These are phyloP conservation scores for Psilocybe sp. DNA, from an alignment of 768 basidiomycete genomes.

Conservation along the genomic window DNA sequence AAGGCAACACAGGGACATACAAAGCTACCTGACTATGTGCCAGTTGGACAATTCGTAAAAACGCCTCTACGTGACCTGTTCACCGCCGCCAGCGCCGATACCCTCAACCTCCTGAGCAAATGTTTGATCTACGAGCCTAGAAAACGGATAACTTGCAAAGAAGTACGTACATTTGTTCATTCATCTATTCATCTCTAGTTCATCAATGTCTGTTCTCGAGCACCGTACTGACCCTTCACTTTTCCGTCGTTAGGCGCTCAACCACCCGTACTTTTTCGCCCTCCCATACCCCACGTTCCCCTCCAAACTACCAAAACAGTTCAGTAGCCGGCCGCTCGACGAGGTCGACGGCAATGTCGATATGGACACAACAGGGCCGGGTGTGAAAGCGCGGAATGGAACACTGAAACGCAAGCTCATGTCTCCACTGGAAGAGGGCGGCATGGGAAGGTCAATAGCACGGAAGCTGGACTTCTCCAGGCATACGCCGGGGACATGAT, in stretches of 20 bases:
- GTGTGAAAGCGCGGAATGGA: slow-evolving; percentile 52
- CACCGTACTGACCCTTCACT: neutral
- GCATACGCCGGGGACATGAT: slow-evolving; percentile 34
- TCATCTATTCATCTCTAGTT: neutral
- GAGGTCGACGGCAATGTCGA: slow-evolving; percentile 78
- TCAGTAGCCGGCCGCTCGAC: slow-evolving; percentile 57
- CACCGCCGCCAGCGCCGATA: slow-evolving; percentile 84
- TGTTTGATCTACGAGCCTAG: slow-evolving; percentile 86
- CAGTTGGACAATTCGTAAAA: slow-evolving; percentile 84
- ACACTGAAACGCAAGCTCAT: slow-evolving; percentile 70
- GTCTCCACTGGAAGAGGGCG: slow-evolving; percentile 47
- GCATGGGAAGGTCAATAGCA: slow-evolving; percentile 56
- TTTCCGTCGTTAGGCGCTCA: slow-evolving; percentile 57
- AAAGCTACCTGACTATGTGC: slow-evolving; percentile 85
- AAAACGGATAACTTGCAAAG: slow-evolving; percentile 73
- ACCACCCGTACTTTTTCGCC: slow-evolving; percentile 85
- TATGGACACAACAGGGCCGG: slow-evolving; percentile 43
- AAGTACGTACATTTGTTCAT: slow-evolving; percentile 48
- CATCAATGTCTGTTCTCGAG: slow-evolving; percentile 2
- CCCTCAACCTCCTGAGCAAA: slow-evolving; percentile 76
- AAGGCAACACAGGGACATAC: slow-evolving; percentile 67
- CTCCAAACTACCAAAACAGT: slow-evolving; percentile 79
- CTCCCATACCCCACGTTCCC: slow-evolving; percentile 88
- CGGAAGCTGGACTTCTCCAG: slow-evolving; percentile 72
- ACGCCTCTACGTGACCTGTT: slow-evolving; percentile 83